phyloP scores from a whole-genome alignment of 495 filamentous ascomycete species.

The Niebla homalea region DNA sequence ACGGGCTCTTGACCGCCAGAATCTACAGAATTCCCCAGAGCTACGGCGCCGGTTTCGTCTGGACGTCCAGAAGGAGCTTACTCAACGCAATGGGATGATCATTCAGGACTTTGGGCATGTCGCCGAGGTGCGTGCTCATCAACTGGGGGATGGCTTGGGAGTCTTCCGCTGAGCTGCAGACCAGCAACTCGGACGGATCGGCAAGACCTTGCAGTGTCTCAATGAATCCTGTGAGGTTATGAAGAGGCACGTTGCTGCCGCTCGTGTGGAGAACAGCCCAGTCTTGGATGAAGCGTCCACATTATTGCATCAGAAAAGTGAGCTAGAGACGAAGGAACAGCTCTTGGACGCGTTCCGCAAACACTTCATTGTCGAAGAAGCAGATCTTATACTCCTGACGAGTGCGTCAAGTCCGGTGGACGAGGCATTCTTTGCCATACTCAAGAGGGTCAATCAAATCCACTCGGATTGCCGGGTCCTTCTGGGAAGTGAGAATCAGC shows the following conservation, averaged over 20 bases:
- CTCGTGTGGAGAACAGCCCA: slow-evolving; percentile 60
- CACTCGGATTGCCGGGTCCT: slow-evolving; percentile 79
- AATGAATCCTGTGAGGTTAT: slow-evolving; percentile 75
- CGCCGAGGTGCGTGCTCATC: slow-evolving; percentile 51
- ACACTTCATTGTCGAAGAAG: slow-evolving; percentile 73
- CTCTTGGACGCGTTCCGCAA: slow-evolving; percentile 70
- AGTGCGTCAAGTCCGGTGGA: slow-evolving; percentile 68
- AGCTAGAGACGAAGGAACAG: slow-evolving; percentile 75
- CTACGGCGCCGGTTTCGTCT: slow-evolving; percentile 67
- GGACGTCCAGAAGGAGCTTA: slow-evolving; percentile 83
- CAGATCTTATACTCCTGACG: slow-evolving; percentile 59
- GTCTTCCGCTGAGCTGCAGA: slow-evolving; percentile 8
- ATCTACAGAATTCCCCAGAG: slow-evolving; percentile 62
- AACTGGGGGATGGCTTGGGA: neutral
- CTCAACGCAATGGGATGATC: slow-evolving; percentile 85
- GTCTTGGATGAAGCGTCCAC: slow-evolving; percentile 66
- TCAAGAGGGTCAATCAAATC: slow-evolving; percentile 76
- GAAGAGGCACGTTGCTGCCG: slow-evolving; percentile 58
- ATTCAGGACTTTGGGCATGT: slow-evolving; percentile 83
- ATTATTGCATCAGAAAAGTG: slow-evolving; percentile 59
- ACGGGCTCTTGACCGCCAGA: slow-evolving; percentile 56
- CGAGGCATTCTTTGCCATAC: slow-evolving; percentile 68
- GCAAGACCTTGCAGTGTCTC: slow-evolving; percentile 58
- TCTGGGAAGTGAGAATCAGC: slow-evolving; percentile 80
- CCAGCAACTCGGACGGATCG: slow-evolving; percentile 80